Evolutionary conservation across 164 flowering plant species (phyloP), one percentile per base, ranked within the genome.

Genomic region (Pachysandra terminalis): DNA sequence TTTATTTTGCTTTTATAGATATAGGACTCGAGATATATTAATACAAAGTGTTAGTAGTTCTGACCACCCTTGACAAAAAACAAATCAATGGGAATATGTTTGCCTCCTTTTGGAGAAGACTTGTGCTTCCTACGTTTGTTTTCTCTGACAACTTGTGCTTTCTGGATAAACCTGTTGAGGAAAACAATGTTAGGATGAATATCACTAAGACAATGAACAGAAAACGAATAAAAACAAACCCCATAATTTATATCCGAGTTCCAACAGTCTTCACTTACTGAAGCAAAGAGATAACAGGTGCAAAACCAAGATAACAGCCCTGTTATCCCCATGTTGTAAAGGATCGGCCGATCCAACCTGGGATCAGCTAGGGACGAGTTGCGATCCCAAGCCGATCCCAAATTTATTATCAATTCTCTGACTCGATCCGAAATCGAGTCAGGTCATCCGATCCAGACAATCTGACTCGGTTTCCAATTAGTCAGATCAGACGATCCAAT

Each of bases 1-100:
- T n/a, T n/a, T n/a, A n/a, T n/a, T n/a, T 64, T 41, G 67, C 25
- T 37, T 56, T 22, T 68, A 59, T 61, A 32, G 5, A 27, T 70
- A 69, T 66, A 61, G 21, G 40, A 64, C 12, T 25, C 19, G 10
- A n/a, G n/a, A 19, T n/a, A 62, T 61, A 56, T 35, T 6, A 58
- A 24, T 66, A 52, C 25, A 66, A 15, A 10, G 37, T 32, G 54
- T 71, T 71, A 85, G 8, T 82, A 72, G 62, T 80, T 83, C 64
- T 79, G 75, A 48, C 70, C 80, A 64, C 76, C 75, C 72, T 85
- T 87, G 9, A 37, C 71, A 65, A 89, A 89, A 80, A 87, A 91
- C 15, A 25, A 5, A 77, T 91, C 90, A 52, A 91, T 89, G 1
- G 91, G 82, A n/a, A 85, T 61, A 73, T 85, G 81, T 63, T 76